phyloP scores from a whole-genome alignment of 805 yeast genomes.

The Saccharomycopsis fermentans region DNA sequence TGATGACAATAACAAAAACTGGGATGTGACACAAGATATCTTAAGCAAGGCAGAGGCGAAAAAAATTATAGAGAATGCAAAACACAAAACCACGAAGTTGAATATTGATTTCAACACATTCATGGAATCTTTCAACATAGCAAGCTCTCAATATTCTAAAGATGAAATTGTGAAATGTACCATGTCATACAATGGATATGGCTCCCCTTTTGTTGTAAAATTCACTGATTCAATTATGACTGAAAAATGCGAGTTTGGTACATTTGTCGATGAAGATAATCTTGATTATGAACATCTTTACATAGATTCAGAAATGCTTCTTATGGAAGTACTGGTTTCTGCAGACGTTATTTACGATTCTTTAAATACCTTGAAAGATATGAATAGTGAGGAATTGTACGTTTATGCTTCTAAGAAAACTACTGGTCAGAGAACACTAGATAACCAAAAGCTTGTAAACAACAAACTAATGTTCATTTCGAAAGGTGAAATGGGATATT shows the following conservation, averaged over 20 bases:
- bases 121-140: constrained; percentile 40
- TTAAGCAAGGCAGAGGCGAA: not conserved
- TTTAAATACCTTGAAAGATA: constrained; percentile 45
- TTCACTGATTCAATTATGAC: constrained; percentile 45
- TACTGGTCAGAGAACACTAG: constrained; percentile 22
- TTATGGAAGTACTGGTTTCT: constrained; percentile 42
- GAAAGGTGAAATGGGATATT: constrained; percentile 62
- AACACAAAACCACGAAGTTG: constrained; percentile 23
- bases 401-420: constrained; percentile 30
- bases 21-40: constrained; percentile 5
- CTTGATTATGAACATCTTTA: constrained; percentile 24
- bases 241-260: constrained; percentile 48
- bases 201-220: constrained; percentile 43
- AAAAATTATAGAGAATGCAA: constrained; percentile 10
- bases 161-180: constrained; percentile 33
- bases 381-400: constrained; percentile 41
- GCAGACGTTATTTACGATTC: constrained; percentile 45
- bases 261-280: constrained; percentile 30
- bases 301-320: constrained; percentile 33
- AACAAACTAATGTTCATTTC: constrained; percentile 49
- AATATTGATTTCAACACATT: constrained; percentile 37
- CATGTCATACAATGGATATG: constrained; percentile 38
- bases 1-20: not conserved
- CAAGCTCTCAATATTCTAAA: constrained; percentile 19
- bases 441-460: constrained; percentile 24